Base-by-base conservation (phyloP, 1,284 basidiomycete genomes). In the Puccinia novopanici region DNA sequence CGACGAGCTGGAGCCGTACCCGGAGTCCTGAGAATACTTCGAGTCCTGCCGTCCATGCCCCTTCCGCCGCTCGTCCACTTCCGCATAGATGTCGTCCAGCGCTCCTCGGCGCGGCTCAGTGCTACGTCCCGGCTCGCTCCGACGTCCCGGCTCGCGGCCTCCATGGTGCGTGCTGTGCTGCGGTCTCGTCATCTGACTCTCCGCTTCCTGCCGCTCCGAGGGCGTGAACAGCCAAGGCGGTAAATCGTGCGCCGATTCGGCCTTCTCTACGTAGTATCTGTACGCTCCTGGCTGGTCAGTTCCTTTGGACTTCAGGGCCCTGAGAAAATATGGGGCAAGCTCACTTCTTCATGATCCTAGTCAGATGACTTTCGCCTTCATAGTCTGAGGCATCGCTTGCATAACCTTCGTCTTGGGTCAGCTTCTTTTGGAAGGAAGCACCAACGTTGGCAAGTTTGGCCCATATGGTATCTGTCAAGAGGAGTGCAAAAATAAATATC, bases 301-400 rank as follows among this genome's bases (percentile, higher is more conserved):
- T n/a, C 55, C 34, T 40, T 30, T n/a, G n/a, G n/a, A n/a, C n/a
- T n/a, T n/a, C n/a, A n/a, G n/a, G n/a, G 24, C 19, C n/a, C 65
- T 24, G 12, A 8, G 10, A 61, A 34, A 34, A 24, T 27, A n/a
- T 1, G 27, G 4, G 76, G 54, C 6, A 27, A 57, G 13, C 70
- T 72, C 37, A 80, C 78, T 73, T 61, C 72, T 80, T 80, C 78
- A 80, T 80, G 50, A 80, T 80, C 70, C 78, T 61, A 45, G 61
- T 80, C 27, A 80, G 40, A 80, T 80, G 78, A 40, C 78, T 80
- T 63, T 80, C 78, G 24, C 78, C 78, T 61, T 80, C 70, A 72
- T 80, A 80, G 10, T 80, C 78, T 13, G 78, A 34, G 57, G 70
- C 70, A 54, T 80, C 78, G 48, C 78, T 80, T 45, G 68, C 78